Base-by-base conservation (phyloP, 148 eudicot genomes). In the Nepenthes mirabilis region DNA sequence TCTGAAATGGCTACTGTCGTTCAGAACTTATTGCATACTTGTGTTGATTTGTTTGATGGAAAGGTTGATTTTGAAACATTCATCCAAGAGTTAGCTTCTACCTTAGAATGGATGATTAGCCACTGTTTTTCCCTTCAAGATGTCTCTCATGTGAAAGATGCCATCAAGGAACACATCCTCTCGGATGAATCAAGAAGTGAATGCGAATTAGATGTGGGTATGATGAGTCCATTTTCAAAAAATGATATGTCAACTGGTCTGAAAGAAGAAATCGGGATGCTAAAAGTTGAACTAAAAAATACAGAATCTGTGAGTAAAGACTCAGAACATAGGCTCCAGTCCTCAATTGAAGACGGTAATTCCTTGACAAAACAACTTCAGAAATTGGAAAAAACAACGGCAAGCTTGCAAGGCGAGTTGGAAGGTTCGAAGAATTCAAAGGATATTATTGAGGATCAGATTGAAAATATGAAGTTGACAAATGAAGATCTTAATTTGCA, bases 81-180 rank as follows among this genome's bases (percentile, higher is more conserved):
- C 65, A 64, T 69, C 50, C 70, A 77, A 56, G 78, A 77, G 62
- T 40, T 86, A 14, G 65, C 88, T 55, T 61, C 50, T 57, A 70
- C 78, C 48, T 59, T 93, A 66, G 89, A 86, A 45, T 93, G 91
- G 95, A 73, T 88, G 37, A 60, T 86, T 52, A 86, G 13, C 52
- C 88, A 85, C 57, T 88, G 88, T 69, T 88, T 83, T 67, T 82
- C 94, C 13, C 71, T 85, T 77, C 84, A 82, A 72, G 96, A 85
- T 64, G 94, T 83, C 60, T 81, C 90, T 9, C 75, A 81, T 73
- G 79, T 80, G 90, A 85, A 76, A 61, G 83, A 91, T 36, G 71
- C 56, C 2, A 74, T 87, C 23, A 82, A 62, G 76, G 81, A 79
- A 61, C 82, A 11, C 2, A 6, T 49, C 3, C 10, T 5, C 74